Evolutionary conservation across 441 rosid species (phyloP).

Genomic region (Adansonia grandidieri): DNA sequence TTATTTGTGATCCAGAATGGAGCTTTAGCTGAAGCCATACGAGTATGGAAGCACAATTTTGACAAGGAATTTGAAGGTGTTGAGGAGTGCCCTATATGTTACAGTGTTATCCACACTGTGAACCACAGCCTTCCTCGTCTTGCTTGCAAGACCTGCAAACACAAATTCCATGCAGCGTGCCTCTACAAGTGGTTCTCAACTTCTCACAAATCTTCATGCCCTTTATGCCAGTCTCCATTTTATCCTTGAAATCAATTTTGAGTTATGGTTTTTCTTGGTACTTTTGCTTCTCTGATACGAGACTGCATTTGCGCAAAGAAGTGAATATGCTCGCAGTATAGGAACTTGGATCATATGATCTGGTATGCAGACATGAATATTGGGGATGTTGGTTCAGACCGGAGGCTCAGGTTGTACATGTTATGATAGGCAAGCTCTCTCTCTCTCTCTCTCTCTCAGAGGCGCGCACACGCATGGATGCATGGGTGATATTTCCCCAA

Average conservation of each 20-base stretch:
- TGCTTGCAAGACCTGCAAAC: constrained; percentile 93
- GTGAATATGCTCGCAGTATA: constrained; percentile 7
- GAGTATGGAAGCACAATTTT: constrained; percentile 87
- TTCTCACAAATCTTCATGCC: constrained; percentile 88
- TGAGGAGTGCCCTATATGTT: constrained; percentile 98
- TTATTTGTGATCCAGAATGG: constrained; percentile 71
- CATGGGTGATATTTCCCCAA: not conserved
- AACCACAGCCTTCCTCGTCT: constrained; percentile 94
- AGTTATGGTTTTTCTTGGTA: constrained; percentile 8
- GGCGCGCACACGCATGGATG: not conserved
- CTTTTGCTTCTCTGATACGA: not conserved
- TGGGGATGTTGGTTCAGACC: constrained; percentile 4
- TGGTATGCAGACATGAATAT: not conserved
- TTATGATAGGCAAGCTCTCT: not conserved
- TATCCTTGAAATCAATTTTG: constrained; percentile 33
- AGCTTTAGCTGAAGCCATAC: constrained; percentile 91
- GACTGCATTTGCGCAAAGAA: not conserved
- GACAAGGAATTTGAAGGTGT: constrained; percentile 98
- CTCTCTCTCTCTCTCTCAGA: not conserved
- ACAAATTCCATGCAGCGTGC: constrained; percentile 93
- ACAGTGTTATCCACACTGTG: constrained; percentile 88
- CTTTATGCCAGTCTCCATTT: constrained; percentile 93
- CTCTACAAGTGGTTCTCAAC: constrained; percentile 96
- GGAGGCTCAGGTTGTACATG: not conserved
- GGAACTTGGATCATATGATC: not conserved